Percentiles rank a stretch among this genome's conserved stretches.
These are phyloP conservation scores for Proliferodiscus dingleyae DNA, from an alignment of 2,329 filamentous ascomycete genomes.

Conservation along the genomic window DNA sequence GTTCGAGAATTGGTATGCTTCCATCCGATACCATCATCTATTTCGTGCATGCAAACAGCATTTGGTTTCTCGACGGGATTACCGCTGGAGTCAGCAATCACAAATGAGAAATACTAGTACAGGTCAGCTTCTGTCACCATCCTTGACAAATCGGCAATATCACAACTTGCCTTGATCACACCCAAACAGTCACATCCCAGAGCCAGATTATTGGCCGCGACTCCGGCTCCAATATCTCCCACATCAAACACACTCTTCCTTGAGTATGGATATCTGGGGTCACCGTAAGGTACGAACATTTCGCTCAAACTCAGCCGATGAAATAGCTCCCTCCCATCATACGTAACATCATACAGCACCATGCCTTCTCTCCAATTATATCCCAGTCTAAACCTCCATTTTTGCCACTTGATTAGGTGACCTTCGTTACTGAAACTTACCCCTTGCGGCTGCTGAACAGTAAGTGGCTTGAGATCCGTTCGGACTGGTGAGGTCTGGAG, in stretches of 20 bases:
- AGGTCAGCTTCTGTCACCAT: not conserved
- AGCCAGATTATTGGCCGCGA: slow-evolving; percentile 59
- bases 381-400: slow-evolving; percentile 56
- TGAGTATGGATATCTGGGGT: slow-evolving; percentile 56
- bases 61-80: slow-evolving; percentile 50
- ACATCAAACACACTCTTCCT: slow-evolving; percentile 66
- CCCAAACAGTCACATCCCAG: slow-evolving; percentile 66
- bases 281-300: slow-evolving; percentile 59
- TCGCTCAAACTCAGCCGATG: slow-evolving; percentile 54
- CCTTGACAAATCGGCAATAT: slow-evolving; percentile 1
- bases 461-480: slow-evolving; percentile 51
- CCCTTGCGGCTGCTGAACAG: slow-evolving; percentile 58
- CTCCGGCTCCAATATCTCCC: slow-evolving; percentile 59
- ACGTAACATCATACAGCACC: slow-evolving; percentile 55
- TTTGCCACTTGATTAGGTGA: slow-evolving; percentile 42
- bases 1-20: slow-evolving; percentile 68
- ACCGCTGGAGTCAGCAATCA: slow-evolving; percentile 50
- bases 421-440: slow-evolving; percentile 51
- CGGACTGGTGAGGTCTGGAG: slow-evolving; percentile 36
- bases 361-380: slow-evolving; percentile 57
- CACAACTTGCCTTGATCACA: slow-evolving; percentile 45
- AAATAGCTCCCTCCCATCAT: slow-evolving; percentile 53
- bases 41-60: slow-evolving; percentile 63
- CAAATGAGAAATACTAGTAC: slow-evolving; percentile 48
- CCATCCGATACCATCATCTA: slow-evolving; percentile 64